Evolutionary conservation across 352 stramenopile species (phyloP).

Genomic region (Aphanomyces astaci): DNA sequence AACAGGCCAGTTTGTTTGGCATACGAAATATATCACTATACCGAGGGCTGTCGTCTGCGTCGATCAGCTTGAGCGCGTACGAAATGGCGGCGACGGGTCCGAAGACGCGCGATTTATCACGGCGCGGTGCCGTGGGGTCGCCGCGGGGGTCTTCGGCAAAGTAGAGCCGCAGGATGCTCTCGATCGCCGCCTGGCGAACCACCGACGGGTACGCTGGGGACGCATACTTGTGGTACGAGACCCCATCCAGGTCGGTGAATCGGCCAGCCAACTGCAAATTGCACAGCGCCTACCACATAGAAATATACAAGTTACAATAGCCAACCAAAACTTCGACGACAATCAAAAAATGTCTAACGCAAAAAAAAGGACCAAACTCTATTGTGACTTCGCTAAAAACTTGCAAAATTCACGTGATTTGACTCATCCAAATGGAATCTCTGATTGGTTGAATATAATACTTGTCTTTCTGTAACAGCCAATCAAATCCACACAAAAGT

Average conservation of each 20-base stretch:
- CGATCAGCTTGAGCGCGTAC: conserved; percentile 57
- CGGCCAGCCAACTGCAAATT: conserved; percentile 63
- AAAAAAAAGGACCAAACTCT: no score
- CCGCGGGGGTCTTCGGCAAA: conserved; percentile 63
- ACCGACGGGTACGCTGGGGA: conserved; percentile 60
- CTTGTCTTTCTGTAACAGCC: no score
- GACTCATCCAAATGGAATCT: no score
- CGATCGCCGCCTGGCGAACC: conserved; percentile 75
- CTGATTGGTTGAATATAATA: no score
- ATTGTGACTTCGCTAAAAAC: no score
- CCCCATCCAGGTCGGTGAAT: conserved; percentile 40
- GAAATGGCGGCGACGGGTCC: conserved; percentile 57
- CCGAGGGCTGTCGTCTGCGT: conserved; percentile 50
- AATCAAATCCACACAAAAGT: no score
- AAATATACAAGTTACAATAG: no score
- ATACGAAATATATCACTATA: no score
- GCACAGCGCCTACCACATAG: conserved; percentile 41
- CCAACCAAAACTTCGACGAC: no score
- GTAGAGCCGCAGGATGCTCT: conserved; percentile 75
- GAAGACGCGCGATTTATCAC: conserved; percentile 39
- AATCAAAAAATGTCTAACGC: no score
- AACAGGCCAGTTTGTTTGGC: no score
- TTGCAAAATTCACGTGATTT: no score
- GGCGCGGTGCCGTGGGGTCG: background rate
- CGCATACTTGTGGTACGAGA: conserved; percentile 68